phyloP scores from a whole-genome alignment of 2,329 filamentous ascomycete genomes.

The Fusarium virguliforme region DNA sequence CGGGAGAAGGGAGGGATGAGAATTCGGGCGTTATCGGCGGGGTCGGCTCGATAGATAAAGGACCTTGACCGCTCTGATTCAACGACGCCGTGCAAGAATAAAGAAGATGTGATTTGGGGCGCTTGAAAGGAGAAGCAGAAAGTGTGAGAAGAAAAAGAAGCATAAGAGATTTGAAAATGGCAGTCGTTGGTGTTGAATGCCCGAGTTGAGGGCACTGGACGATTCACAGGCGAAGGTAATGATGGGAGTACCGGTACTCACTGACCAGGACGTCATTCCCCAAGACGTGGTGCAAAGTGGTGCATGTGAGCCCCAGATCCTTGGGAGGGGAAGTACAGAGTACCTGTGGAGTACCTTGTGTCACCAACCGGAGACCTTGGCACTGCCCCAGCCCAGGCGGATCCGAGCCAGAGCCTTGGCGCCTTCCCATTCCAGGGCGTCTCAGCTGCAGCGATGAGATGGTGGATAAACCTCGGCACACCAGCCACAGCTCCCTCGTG shows the following conservation, averaged over 20 bases:
- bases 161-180: constrained; percentile 21
- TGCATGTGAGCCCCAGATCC: constrained; percentile 16
- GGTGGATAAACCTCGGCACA: constrained; percentile 33
- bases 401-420: constrained; percentile 19
- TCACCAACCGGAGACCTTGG: constrained; percentile 20
- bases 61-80: constrained; percentile 16
- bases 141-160: constrained; percentile 4
- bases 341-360: constrained; percentile 29
- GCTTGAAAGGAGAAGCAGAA: constrained; percentile 10
- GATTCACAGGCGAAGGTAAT: constrained; percentile 26
- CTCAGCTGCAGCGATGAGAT: constrained; percentile 15
- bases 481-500: constrained; percentile 20
- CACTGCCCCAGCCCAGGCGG: constrained; percentile 8
- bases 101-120: neutral
- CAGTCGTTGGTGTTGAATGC: constrained; percentile 35
- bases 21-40: constrained; percentile 39
- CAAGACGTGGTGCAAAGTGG: constrained; percentile 20
- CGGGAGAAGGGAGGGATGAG: constrained; percentile 9
- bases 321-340: constrained; percentile 31
- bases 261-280: constrained; percentile 36
- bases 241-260: constrained; percentile 36
- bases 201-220: constrained; percentile 27
- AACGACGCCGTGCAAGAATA: constrained; percentile 3
- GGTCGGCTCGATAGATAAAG: constrained; percentile 24
- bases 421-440: constrained; percentile 10